A percentile compares a stretch with the other conserved stretches of the same genome.
Evolutionary conservation across 2,329 filamentous ascomycete species (phyloP).

Genomic region (Rosellinia necatrix): DNA sequence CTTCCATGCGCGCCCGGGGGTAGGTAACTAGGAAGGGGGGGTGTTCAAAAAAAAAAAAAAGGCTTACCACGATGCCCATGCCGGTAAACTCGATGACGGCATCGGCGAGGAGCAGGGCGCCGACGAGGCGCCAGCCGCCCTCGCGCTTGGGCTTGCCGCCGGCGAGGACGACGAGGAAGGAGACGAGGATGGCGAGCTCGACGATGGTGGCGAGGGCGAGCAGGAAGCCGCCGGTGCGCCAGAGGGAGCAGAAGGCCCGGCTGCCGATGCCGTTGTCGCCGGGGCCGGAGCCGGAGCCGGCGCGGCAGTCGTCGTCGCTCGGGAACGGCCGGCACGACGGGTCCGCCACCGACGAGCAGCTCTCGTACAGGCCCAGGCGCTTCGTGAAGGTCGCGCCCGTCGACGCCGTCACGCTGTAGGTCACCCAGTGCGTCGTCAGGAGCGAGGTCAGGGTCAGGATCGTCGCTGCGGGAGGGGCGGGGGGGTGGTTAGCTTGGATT

Average conservation of each 20-base stretch:
- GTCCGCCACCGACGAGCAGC: conserved; percentile 73
- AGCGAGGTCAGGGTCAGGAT: conserved; percentile 73
- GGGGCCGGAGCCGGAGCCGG: too few relatives aligned
- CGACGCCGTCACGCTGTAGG: conserved; percentile 60
- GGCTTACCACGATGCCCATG: conserved; percentile 81
- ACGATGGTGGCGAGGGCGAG: conserved; percentile 84
- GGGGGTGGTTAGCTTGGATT: conserved; percentile 39
- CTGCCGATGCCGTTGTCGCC: conserved; percentile 69
- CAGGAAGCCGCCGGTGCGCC: conserved; percentile 85
- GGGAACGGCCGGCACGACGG: conserved; percentile 71
- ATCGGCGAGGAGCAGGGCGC: conserved; percentile 66
- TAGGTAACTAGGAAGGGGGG: background rate
- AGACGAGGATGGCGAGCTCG: conserved; percentile 78
- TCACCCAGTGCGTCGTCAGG: conserved; percentile 72
- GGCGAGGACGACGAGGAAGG: conserved; percentile 75
- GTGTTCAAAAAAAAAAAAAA: background rate
- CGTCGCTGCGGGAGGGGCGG: conserved; percentile 56
- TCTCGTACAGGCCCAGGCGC: conserved; percentile 78
- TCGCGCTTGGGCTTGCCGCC: conserved; percentile 82
- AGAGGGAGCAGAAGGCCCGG: conserved; percentile 86
- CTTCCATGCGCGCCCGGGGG: background rate
- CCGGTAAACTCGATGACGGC: conserved; percentile 73
- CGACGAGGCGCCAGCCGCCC: conserved; percentile 79
- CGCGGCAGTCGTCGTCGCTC: conserved; percentile 67
- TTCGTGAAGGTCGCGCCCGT: conserved; percentile 55